A percentile compares a stretch with the other conserved stretches of the same genome.
Evolutionary conservation across 2,329 filamentous ascomycete species (phyloP).

Genomic region (Calonectria hawksworthii): DNA sequence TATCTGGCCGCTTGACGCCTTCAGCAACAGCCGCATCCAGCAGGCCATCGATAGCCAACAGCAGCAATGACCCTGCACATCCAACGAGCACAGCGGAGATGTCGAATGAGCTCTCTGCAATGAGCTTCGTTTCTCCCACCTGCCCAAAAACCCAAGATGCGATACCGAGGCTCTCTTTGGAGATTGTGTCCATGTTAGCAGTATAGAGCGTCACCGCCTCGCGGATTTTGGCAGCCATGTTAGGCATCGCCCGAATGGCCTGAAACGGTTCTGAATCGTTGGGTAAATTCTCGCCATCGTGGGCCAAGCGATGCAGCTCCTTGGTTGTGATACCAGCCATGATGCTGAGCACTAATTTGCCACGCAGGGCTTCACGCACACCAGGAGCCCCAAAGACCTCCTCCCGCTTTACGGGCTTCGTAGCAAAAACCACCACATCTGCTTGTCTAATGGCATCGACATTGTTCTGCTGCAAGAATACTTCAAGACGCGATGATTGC

Average conservation of each 20-base stretch:
- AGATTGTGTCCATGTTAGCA: not conserved
- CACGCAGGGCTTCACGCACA: not conserved
- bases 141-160: not conserved
- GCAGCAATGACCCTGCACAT: not conserved
- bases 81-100: not conserved
- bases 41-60: not conserved
- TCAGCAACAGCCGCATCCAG: not conserved
- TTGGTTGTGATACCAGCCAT: not conserved
- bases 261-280: not conserved
- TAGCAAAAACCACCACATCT: not conserved
- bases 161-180: not conserved
- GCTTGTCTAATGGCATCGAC: not conserved
- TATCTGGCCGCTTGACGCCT: not conserved
- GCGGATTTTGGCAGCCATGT: not conserved
- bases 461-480: not conserved
- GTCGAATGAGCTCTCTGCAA: not conserved
- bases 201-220: not conserved
- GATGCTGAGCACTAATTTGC: not conserved
- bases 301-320: not conserved
- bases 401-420: not conserved
- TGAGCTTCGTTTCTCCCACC: not conserved
- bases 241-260: not conserved
- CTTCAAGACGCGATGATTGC: not conserved
- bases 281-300: not conserved
- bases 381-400: not conserved